These are phyloP conservation scores for Crepidotus variabilis DNA, from an alignment of 768 basidiomycete genomes.

Conservation along the genomic window DNA sequence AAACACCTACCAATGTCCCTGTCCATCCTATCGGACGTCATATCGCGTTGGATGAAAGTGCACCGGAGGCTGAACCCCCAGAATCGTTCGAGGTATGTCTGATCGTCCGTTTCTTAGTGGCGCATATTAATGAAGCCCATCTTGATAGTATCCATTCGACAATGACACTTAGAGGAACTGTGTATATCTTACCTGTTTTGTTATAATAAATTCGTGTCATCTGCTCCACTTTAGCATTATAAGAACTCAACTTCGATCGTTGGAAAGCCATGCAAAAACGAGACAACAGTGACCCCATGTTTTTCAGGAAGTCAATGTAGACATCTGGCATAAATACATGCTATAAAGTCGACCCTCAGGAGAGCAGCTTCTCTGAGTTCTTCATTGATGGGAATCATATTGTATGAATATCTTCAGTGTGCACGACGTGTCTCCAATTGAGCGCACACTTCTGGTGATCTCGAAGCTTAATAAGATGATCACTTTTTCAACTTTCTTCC, in stretches of 20 bases:
- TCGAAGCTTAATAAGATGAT: too few relatives aligned
- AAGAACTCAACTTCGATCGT: too few relatives aligned
- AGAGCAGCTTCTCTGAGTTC: too few relatives aligned
- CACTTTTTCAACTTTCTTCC: slow-evolving; percentile 5
- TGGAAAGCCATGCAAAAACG: too few relatives aligned
- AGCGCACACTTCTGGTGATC: too few relatives aligned
- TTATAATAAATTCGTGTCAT: slow-evolving; percentile 13
- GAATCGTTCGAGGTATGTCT: slow-evolving; percentile 77
- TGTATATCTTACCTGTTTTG: slow-evolving; percentile 4
- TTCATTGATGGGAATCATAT: too few relatives aligned
- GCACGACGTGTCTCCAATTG: too few relatives aligned
- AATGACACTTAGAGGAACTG: slow-evolving; percentile 45
- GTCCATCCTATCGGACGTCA: slow-evolving; percentile 42
- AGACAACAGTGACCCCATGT: too few relatives aligned
- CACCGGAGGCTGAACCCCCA: slow-evolving; percentile 73
- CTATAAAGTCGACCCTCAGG: too few relatives aligned
- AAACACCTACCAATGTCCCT: slow-evolving; percentile 23
- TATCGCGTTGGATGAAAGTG: slow-evolving; percentile 67
- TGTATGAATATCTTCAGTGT: too few relatives aligned
- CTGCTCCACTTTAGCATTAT: background rate
- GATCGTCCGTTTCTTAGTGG: background rate
- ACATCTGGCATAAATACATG: too few relatives aligned
- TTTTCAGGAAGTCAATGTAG: too few relatives aligned
- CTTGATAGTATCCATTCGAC: slow-evolving; percentile 72
- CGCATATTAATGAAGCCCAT: slow-evolving; percentile 17